These are phyloP conservation scores for Stentor roeselii DNA, from an alignment of 73 alveolate genomes.

Conservation along the genomic window DNA sequence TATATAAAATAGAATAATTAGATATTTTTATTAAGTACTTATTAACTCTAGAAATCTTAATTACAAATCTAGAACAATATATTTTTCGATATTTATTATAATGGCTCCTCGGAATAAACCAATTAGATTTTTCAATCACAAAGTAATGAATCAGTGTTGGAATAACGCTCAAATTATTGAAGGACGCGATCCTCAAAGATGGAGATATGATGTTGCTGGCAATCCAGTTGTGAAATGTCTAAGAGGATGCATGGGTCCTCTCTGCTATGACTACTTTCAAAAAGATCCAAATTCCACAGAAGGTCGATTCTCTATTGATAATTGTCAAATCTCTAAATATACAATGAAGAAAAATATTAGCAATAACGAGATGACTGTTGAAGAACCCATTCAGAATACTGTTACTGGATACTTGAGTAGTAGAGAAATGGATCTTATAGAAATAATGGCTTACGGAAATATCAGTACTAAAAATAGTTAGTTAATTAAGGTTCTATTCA, in stretches of 20 bases:
- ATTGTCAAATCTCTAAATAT: slow-evolving; percentile 91
- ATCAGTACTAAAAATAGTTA: no score
- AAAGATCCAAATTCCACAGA: slow-evolving; percentile 92
- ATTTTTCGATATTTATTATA: no score
- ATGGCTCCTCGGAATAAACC: not conserved
- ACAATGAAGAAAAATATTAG: slow-evolving; percentile 83
- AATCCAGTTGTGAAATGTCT: slow-evolving; percentile 77
- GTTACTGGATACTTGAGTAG: no score
- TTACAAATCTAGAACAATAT: no score
- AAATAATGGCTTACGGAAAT: no score
- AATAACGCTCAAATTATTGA: slow-evolving; percentile 63
- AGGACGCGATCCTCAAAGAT: slow-evolving; percentile 89
- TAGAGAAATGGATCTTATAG: no score
- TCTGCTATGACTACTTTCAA: slow-evolving; percentile 97
- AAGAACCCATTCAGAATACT: no score
- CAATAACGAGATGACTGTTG: slow-evolving; percentile 42
- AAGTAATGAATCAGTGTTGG: slow-evolving; percentile 23
- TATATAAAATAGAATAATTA: no score
- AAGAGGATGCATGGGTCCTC: slow-evolving; percentile 84
- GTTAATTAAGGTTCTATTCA: no score
- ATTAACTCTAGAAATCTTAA: no score
- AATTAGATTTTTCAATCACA: not conserved
- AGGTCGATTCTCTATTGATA: slow-evolving; percentile 76
- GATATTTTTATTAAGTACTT: no score
- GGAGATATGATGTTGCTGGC: slow-evolving; percentile 96